Evolutionary conservation across 2,329 filamentous ascomycete species (phyloP).

Genomic region (Drechslera avenae): DNA sequence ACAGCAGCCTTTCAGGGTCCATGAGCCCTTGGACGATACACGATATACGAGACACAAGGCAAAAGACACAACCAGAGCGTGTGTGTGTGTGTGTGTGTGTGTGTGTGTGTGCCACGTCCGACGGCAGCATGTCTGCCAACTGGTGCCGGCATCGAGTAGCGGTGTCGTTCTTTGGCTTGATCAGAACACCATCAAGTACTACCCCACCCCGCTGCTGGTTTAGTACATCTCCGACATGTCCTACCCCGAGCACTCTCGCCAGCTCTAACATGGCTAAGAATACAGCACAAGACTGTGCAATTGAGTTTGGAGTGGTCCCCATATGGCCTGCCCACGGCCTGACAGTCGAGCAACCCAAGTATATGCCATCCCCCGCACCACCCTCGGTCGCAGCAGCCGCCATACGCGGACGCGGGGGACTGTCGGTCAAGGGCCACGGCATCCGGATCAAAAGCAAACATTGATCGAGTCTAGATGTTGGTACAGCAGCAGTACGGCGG

Average conservation of each 20-base stretch:
- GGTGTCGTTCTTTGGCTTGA: background rate
- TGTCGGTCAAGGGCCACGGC: conserved; percentile 1
- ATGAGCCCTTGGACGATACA: background rate
- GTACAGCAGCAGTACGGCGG: background rate
- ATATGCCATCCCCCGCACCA: background rate
- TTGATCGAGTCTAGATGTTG: background rate
- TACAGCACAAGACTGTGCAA: too few species aligned
- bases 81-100: too few species aligned
- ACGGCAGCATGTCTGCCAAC: background rate
- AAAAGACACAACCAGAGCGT: too few species aligned
- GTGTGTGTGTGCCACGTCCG: conserved; percentile 4
- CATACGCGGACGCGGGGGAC: conserved; percentile 2
- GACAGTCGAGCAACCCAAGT: too few species aligned
- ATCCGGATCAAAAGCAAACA: conserved; percentile 3
- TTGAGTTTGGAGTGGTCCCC: too few species aligned
- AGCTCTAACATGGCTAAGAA: too few species aligned
- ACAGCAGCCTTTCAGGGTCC: conserved; percentile 6
- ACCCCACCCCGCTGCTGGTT: background rate
- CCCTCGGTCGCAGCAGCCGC: background rate
- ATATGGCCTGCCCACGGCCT: too few species aligned
- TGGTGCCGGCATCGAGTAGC: conserved; percentile 14
- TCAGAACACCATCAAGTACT: background rate
- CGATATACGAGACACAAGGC: too few species aligned
- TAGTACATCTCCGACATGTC: background rate
- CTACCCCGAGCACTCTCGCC: background rate